Conservation (phyloP, 768 basidiomycete genomes). For the Rhodotorula toruloides region DNA sequence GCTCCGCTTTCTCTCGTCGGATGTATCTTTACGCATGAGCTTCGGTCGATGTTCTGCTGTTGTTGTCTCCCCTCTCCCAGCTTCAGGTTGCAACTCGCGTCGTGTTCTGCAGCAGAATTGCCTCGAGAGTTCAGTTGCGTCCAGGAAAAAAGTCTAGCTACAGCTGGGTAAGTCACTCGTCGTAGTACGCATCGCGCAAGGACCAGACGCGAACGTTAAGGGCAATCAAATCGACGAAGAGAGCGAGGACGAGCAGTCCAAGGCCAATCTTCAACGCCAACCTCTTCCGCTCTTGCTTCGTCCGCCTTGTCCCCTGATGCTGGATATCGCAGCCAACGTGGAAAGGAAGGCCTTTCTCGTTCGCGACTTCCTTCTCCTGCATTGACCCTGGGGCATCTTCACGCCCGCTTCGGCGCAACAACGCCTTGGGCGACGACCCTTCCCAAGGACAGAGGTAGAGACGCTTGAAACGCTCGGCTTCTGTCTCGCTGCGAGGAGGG, state of each 20-base stretch:
- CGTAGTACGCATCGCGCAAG: constrained; percentile 9
- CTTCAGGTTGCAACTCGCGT: too few relatives aligned
- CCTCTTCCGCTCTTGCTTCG: background rate
- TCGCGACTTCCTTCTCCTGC: background rate
- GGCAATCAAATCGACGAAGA: constrained; percentile 12
- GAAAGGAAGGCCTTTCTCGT: too few relatives aligned
- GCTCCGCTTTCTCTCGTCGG: too few relatives aligned
- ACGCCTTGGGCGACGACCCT: background rate
- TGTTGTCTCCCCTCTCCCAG: background rate
- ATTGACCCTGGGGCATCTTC: background rate
- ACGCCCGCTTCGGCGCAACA: background rate
- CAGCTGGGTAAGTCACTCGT: background rate
- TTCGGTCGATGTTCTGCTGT: too few relatives aligned
- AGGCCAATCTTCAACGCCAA: background rate
- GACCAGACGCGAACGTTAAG: constrained; percentile 16
- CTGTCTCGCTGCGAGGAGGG: background rate
- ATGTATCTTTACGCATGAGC: too few relatives aligned
- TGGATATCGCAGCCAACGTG: too few relatives aligned
- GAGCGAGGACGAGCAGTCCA: background rate
- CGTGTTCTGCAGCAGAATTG: too few relatives aligned
- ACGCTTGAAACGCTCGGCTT: constrained; percentile 6
- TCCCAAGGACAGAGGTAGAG: constrained; percentile 34
- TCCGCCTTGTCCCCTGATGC: too few relatives aligned
- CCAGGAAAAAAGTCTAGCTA: background rate
- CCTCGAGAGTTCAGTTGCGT: background rate